Evolutionary conservation across 352 stramenopile species (phyloP), one percentile per base, ranked within the genome.

Genomic region (Globisporangium emineosum): DNA sequence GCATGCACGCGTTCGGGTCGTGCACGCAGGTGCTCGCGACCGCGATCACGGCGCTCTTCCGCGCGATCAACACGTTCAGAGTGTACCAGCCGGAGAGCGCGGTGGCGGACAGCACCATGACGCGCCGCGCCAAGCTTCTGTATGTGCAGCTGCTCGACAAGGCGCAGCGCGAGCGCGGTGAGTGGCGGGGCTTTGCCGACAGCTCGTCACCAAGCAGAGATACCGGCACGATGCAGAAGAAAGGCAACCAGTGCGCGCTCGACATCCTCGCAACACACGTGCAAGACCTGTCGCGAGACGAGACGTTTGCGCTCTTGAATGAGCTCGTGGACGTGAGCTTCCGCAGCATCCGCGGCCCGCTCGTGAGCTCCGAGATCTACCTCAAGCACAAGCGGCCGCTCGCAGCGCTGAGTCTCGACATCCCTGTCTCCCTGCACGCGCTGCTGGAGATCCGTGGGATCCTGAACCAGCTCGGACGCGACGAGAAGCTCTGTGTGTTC

Each of bases 251-350:
- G 29, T 71, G 56, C 5, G 70, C 65, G 0, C 40, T 51, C 15
- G 67, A 65, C 12, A 52, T 78, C 2, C 57, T 82, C 13, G 13
- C 43, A 2, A 40, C 55, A 9, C 58, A 47, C 40, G 9, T 79
- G 3, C 6, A 10, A 0, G 61, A 58, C n/a, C 10, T 72, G 5
- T 45, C 62, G 35, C 67, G 59, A 15, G 60, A 65, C 19, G 78
- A 85, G 45, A 65, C 69, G 33, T 68, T 88, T 12, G 62, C 57
- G 2, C 43, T 91, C 9, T 71, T 91, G 15, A 76, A 80, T 21
- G 78, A 89, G 43, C 72, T 91, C 30, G 59, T 91, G 6, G 76
- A 87, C 56, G 77, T 91, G 57, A 88, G 83, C 50, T 89, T 89
- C 60, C 74, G 70, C 51, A 91, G 85, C 57, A 66, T 91, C n/a